Base-by-base conservation (phyloP, 192 early-diverging fungal species). In the Paraglomus brasilianum region DNA sequence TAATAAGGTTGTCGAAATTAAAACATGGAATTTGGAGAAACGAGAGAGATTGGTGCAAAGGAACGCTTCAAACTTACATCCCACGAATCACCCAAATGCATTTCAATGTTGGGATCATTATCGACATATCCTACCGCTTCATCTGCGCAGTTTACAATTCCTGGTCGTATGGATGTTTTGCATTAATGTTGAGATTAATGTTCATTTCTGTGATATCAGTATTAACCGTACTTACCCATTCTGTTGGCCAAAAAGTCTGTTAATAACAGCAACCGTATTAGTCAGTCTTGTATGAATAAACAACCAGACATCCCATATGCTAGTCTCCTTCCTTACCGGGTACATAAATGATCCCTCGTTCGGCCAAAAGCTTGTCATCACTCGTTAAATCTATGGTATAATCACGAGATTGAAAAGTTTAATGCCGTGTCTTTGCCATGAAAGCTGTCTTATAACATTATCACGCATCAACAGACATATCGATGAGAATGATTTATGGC, bases 141-240 rank as follows among this genome's bases (percentile, higher is more conserved):
- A 56, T 81, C 80, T 36, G 80, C 80, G 46, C 80, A 81, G 62
- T 81, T 79, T 17, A 82, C 80, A 42, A 82, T 82, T 6, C 65
- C 65, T 67, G 30, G 43, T 56, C 14, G 43, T 51, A 62, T 5
- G 17, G 43, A 7, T 45, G 38, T 46, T n/a, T 30, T 62, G 11
- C 15, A 9, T 21, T 11, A 62, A 45, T 44, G 19, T 45, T 17
- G 10, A 17, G 21, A 3, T 19, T 53, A 8, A 22, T 40, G 17
- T 42, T 53, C 43, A n/a, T 13, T 41, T 24, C 10, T 46, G 24
- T 5, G 0, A 45, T 22, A 44, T 44, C 14, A 24, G n/a, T 14
- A 62, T 44, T 2, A 44, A 17, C 4, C 15, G 30, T 4, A 38
- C 21, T 44, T 67, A 67, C 74, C 74, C 74, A 75, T 75, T 8